phyloP scores from a whole-genome alignment of 2,329 filamentous ascomycete species.

The Alternaria ethzedia region DNA sequence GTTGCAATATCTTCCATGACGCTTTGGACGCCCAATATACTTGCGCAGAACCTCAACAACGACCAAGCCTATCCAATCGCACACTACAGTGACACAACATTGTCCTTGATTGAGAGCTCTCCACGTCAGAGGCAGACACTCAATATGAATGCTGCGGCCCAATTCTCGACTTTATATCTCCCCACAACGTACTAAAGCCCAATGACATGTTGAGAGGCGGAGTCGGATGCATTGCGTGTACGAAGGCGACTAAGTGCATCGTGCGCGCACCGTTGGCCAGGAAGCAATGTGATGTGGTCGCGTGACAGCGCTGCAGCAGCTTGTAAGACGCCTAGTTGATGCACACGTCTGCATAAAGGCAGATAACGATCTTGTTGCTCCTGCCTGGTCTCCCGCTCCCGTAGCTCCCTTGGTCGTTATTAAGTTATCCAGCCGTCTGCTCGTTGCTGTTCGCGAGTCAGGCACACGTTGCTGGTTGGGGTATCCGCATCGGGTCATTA shows the following conservation, averaged over 20 bases:
- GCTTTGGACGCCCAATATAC: background rate
- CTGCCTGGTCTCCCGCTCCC: background rate
- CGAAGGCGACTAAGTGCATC: conserved; percentile 42
- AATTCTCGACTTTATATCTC: background rate
- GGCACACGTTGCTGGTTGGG: conserved; percentile 3
- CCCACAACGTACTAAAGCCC: background rate
- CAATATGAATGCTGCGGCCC: background rate
- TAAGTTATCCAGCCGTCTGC: background rate
- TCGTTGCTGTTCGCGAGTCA: conserved; percentile 12
- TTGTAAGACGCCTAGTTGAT: conserved; percentile 25
- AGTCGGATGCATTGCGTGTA: conserved; percentile 43
- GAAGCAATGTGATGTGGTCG: conserved; percentile 28
- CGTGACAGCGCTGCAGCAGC: conserved; percentile 37
- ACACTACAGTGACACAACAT: background rate
- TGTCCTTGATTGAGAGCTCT: background rate
- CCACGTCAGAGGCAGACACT: background rate
- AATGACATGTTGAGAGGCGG: conserved; percentile 43
- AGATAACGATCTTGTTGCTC: background rate
- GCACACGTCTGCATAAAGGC: conserved; percentile 15
- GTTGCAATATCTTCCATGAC: background rate
- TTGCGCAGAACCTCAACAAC: background rate
- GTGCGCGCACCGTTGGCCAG: conserved; percentile 34
- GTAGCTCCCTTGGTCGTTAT: background rate
- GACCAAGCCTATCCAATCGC: background rate
- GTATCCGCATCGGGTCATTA: conserved; percentile 1